Evolutionary conservation across 2,329 filamentous ascomycete species (phyloP).

Genomic region (Clarireedia monteithiana): DNA sequence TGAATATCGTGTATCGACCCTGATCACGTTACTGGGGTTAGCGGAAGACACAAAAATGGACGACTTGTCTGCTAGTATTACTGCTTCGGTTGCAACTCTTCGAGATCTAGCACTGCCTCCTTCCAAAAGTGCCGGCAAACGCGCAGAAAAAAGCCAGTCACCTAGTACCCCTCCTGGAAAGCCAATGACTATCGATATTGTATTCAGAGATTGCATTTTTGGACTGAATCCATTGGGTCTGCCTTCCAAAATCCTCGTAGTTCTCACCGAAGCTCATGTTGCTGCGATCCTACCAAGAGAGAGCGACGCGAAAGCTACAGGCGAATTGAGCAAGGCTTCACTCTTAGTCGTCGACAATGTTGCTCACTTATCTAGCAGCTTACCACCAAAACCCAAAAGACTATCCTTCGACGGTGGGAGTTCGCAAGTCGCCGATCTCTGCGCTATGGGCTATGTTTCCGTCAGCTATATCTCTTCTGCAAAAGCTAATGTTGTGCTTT

Average conservation of each 20-base stretch:
- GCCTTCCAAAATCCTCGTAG: slow-evolving; percentile 67
- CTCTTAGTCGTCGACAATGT: slow-evolving; percentile 77
- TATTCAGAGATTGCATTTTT: slow-evolving; percentile 71
- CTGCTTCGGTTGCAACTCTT: slow-evolving; percentile 71
- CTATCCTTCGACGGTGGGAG: slow-evolving; percentile 29
- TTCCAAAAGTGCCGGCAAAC: slow-evolving; percentile 9
- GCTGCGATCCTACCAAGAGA: slow-evolving; percentile 59
- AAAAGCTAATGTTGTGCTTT: slow-evolving; percentile 55
- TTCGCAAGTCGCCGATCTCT: slow-evolving; percentile 46
- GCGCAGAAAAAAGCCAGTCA: background rate
- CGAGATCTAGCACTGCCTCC: slow-evolving; percentile 53
- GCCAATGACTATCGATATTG: slow-evolving; percentile 62
- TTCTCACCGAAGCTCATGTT: slow-evolving; percentile 70
- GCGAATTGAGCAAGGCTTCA: slow-evolving; percentile 72
- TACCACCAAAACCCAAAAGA: slow-evolving; percentile 13
- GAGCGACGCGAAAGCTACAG: slow-evolving; percentile 52
- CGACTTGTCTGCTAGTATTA: slow-evolving; percentile 67
- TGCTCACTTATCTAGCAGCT: slow-evolving; percentile 32
- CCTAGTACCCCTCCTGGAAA: slow-evolving; percentile 33
- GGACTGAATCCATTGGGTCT: slow-evolving; percentile 76
- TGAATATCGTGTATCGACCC: slow-evolving; percentile 82
- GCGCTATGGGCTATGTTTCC: slow-evolving; percentile 69
- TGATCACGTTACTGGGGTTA: slow-evolving; percentile 72
- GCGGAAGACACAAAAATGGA: slow-evolving; percentile 59
- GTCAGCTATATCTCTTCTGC: slow-evolving; percentile 84